Conservation (phyloP, 2,329 filamentous ascomycete genomes). For the Sodiomyces alkalinus region DNA sequence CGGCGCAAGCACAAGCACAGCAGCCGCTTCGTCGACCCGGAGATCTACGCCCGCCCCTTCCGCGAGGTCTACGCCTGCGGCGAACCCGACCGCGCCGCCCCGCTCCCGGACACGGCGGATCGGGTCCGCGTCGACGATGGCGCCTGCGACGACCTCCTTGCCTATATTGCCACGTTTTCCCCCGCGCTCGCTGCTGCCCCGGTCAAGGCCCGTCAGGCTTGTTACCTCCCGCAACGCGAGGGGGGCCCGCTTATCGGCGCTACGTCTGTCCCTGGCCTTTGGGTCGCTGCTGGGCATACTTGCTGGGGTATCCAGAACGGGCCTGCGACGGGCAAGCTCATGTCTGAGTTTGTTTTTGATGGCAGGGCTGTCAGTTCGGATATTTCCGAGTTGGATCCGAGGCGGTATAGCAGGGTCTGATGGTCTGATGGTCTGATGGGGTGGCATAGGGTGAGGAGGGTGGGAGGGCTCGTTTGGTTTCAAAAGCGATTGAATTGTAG, state of each 20-base stretch:
- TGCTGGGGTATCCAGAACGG: conserved; percentile 98
- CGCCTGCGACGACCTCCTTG: conserved; percentile 72
- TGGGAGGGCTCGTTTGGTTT: no score
- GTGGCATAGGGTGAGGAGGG: no score
- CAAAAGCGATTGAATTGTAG: no score
- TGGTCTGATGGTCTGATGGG: not conserved
- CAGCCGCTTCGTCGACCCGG: conserved; percentile 64
- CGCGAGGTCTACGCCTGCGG: conserved; percentile 87
- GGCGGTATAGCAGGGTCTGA: conserved; percentile 37
- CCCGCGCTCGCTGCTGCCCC: conserved; percentile 52
- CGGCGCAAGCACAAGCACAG: conserved; percentile 37
- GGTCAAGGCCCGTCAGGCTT: conserved; percentile 68
- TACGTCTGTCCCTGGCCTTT: conserved; percentile 57
- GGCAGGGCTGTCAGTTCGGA: conserved; percentile 53
- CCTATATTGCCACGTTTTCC: conserved; percentile 56
- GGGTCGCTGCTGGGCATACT: conserved; percentile 79
- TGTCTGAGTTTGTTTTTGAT: conserved; percentile 67
- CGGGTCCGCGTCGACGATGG: conserved; percentile 59
- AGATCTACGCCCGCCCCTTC: conserved; percentile 85
- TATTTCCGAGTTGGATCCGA: conserved; percentile 51
- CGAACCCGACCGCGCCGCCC: conserved; percentile 62
- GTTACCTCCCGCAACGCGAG: conserved; percentile 75
- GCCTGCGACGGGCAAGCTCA: conserved; percentile 69
- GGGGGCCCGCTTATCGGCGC: conserved; percentile 61
- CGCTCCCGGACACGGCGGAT: conserved; percentile 62